Base-by-base conservation (phyloP, 192 early-diverging fungal species). In the Gigaspora rosea region DNA sequence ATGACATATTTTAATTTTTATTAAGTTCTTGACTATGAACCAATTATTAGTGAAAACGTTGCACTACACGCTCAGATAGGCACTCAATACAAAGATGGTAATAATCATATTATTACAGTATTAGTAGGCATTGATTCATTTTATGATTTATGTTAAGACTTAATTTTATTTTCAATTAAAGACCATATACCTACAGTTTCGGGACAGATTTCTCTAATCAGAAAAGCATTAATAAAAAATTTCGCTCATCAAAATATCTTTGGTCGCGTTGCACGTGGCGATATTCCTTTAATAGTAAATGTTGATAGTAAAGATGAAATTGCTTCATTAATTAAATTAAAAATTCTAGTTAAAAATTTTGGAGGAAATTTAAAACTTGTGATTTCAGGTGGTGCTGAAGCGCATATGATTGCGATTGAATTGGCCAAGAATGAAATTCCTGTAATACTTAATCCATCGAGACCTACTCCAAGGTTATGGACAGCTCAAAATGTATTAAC, bases 311-410 rank as follows among this genome's bases (percentile, higher is more conserved):
- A 86, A 64, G 89, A 90, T 56, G 87, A 93, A 78, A 94, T 94
- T 57, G 82, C 88, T n/a, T 84, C 86, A 15, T 10, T 94, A 5
- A 83, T 94, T n/a, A 83, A 76, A 9, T 74, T 93, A 10, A 91
- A 93, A 81, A 58, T 83, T 62, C 73, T 80, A 2, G 66, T 89
- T 8, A 80, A 83, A 50, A 16, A 51, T 50, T 48, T 76, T 8
- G 81, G 82, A 13, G 86, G 84, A 4, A 78, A 84, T 15, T 46
- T 84, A 46, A 76, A 76, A 54, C n/a, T 90, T 18, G 82, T 87
- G 3, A 82, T 94, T n/a, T 68, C 90, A 22, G 88, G 92, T 58
- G 92, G 90, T n/a, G 79, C 82, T 4, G 93, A 94, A 78, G 88
- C 93, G 18, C 86, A 88, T 80, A 79, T 90, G 4, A 81, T 93